Base-by-base conservation (phyloP, 2,329 filamentous ascomycete species). In the Paraphaeosphaeria sporulosa region DNA sequence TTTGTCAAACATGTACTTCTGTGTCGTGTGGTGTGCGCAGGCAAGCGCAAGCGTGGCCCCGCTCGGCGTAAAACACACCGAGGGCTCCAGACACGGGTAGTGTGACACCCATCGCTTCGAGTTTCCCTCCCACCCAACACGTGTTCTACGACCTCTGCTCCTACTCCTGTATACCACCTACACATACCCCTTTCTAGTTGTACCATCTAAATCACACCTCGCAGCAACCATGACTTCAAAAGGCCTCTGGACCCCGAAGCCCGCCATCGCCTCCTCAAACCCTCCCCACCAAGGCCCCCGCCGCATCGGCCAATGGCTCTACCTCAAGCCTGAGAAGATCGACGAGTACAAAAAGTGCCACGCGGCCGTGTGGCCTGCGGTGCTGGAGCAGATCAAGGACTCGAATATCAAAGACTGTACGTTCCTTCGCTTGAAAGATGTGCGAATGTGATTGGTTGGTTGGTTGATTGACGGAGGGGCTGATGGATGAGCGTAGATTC, bases 261-360 rank as follows among this genome's bases (percentile, higher is more conserved):
- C 7, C 1, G 32, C 25, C 5, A n/a, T 5, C 12, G 17, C 49
- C 1, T 3, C 12, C 3, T 2, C 9, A 13, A 8, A 7, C 6
- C n/a, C 13, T n/a, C 60, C 65, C 25, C 62, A 67, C 58, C 71
- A 73, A 66, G 71, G 71, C 4, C 71, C 71, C 30, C 72, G 72
- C 40, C 86, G 90, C 61, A 84, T 93, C 67, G 90, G 85, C 42
- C 91, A 93, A 77, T 89, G 92, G 65, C 84, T 94, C 56, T 88
- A 87, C 72, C 84, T 94, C 58, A 90, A 88, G 77, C 86, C 87
- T 13, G 86, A 90, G 64, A 85, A 81, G 62, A 80, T 90, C 15
- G 84, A 85, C 23, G 85, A 88, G 65, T 94, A 94, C 80, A 93
- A 92, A 75, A 84, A 88, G 69, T 89, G 87, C 63, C 91, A 94